Base-by-base conservation (phyloP, 371 early-diverging fungal species). In the Mortierella sp. region DNA sequence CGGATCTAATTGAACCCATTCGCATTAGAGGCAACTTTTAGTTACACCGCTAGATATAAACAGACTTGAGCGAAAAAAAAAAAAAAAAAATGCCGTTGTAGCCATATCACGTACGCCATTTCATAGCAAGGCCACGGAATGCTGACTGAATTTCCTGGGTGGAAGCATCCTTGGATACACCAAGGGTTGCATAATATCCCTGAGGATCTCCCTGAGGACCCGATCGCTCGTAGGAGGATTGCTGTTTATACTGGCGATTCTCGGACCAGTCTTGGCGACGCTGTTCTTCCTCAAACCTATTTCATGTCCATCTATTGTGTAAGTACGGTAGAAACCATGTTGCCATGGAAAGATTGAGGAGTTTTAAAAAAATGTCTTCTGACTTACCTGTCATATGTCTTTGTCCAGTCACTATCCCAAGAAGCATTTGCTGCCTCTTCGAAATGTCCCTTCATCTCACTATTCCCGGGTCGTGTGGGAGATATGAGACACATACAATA, bases 101-200 rank as follows among this genome's bases (percentile, higher is more conserved):
- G 19, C 12, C 2, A 59, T 50, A 25, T 18, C 11, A 37, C 75
- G 26, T 81, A 81, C 81, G 81, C 72, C 72, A 75, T 48, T 81
- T 81, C 81, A 81, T 81, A 7, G 81, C 81, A 29, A 75, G 50
- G 70, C 88, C 88, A 68, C 90, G 73, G 69, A 89, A 89, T 18
- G 88, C 88, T 21, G 85, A 83, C 62, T 89, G 90, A 5, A 89
- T 87, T 50, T 89, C 90, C 21, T 87, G 81, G 6, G 81, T 84
- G 7, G 81, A 83, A 2, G 88, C 87, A 25, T 64, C 68, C 7
- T 81, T 64, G 1, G 69, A 48, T 1, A 89, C 77, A 19, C 88
- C 87, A 5, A 89, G 64, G 0, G 74, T 68, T 1, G 67, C 68
- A 62, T 89, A 89, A 52, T 86, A 88, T 2, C 87, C 88, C 56